Evolutionary conservation across 345 rosid species (phyloP), one percentile per base, ranked within the genome.

Genomic region (Aethionema arabicum): DNA sequence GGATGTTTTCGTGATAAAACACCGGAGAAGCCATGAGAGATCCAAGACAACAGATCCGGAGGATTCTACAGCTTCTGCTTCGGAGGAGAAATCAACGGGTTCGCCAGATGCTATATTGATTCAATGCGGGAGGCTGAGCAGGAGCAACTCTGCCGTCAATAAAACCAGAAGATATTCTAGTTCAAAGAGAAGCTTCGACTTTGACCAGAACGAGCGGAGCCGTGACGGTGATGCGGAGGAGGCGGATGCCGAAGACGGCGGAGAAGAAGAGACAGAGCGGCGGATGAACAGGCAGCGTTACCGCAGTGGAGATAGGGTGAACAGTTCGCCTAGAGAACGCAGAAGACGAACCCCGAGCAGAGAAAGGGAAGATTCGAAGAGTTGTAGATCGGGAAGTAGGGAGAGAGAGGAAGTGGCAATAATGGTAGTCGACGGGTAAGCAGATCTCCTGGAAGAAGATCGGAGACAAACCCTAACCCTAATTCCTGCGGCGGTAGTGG

Each of bases 341-440:
- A 82, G 99, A 79, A 80, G 97, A 57, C 78, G 97, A 71, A 93
- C 99, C 2, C 99, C 96, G 8, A 92, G 99, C 44, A 83, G 96
- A 63, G 98, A 89, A 52, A 78, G 98, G 49, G 98, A 89, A 3
- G 77, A 77, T 8, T 82, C 85, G 41, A 70, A 70, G 46, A 42
- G 54, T 43, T 3, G 63, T 31, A 66, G 85, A 7, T 79, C 92
- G 1, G 89, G 88, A n/a, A 78, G 87, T 40, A 77, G 83, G n/a
- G n/a, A 42, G 90, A 84, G 65, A 80, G 87, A 62, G 73, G 73
- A 37, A 70, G 73, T 14, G 59, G 77, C 32, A 61, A 38, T 6
- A 71, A 73, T 42, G 69, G 72, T 39, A 86, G 87, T 8, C 64
- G 91, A 61, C 68, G 96, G 5, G 88, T 92, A 29, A 92, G 99